Percentiles rank a stretch among this genome's conserved stretches.
These are phyloP conservation scores for Notholithocarpus densiflorus DNA, from an alignment of 306 rosid genomes.

Conservation along the genomic window DNA sequence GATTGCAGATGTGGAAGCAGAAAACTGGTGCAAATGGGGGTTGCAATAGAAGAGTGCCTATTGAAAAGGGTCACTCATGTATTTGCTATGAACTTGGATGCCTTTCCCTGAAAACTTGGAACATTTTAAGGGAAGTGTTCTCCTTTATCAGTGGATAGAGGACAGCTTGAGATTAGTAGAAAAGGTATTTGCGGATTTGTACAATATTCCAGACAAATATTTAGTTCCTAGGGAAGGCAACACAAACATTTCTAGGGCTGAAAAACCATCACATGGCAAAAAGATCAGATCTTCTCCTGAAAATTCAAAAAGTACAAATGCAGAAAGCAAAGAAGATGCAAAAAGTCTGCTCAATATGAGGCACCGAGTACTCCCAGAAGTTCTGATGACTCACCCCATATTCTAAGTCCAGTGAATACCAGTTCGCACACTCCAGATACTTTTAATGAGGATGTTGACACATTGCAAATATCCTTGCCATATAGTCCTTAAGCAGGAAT, in stretches of 20 bases:
- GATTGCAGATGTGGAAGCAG: constrained; percentile 93
- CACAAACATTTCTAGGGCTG: constrained; percentile 25
- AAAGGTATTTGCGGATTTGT: constrained; percentile 59
- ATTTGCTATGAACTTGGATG: neutral
- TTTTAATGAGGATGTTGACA: constrained; percentile 37
- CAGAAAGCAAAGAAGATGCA: constrained; percentile 19
- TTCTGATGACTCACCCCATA: constrained; percentile 17
- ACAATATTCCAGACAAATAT: constrained; percentile 27
- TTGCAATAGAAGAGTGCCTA: constrained; percentile 48
- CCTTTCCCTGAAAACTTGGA: constrained; percentile 57
- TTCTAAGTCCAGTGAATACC: constrained; percentile 19
- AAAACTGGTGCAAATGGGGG: constrained; percentile 76
- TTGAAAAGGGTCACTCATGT: constrained; percentile 60
- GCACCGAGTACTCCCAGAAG: constrained; percentile 21
- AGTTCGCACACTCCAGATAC: constrained; percentile 28
- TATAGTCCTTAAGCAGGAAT: constrained; percentile 71
- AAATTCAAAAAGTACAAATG: constrained; percentile 20
- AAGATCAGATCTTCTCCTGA: constrained; percentile 43
- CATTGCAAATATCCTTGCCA: constrained; percentile 46
- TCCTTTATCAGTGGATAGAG: constrained; percentile 76
- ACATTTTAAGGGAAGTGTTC: constrained; percentile 60
- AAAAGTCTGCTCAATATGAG: constrained; percentile 20
- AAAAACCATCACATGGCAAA: constrained; percentile 34
- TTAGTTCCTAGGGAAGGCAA: constrained; percentile 15
- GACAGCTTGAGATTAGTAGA: constrained; percentile 79